Evolutionary conservation across 805 yeast genomes (phyloP).

Genomic region (Lachancea quebecensis): DNA sequence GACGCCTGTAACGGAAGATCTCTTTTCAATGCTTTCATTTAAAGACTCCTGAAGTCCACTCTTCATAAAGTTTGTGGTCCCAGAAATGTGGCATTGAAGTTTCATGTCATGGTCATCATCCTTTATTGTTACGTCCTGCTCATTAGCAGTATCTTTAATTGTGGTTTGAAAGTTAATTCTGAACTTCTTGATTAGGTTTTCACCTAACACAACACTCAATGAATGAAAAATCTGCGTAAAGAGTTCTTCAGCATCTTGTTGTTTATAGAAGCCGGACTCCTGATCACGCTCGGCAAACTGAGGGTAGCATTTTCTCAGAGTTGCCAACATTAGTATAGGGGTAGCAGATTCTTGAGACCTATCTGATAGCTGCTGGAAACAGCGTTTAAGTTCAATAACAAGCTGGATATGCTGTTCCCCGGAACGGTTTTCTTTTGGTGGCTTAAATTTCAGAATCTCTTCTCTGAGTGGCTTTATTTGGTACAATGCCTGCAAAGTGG

Average conservation of each 20-base stretch:
- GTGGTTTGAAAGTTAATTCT: constrained; percentile 57
- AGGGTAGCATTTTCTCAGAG: constrained; percentile 65
- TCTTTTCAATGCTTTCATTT: constrained; percentile 70
- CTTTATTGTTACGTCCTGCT: constrained; percentile 43
- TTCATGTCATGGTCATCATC: constrained; percentile 54
- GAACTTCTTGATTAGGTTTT: constrained; percentile 49
- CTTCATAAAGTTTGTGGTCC: constrained; percentile 77
- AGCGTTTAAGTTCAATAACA: constrained; percentile 43
- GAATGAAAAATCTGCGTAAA: constrained; percentile 67
- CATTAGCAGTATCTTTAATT: constrained; percentile 54
- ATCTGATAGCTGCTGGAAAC: constrained; percentile 37
- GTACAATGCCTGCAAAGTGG: constrained; percentile 81
- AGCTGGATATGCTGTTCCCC: constrained; percentile 33
- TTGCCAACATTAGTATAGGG: constrained; percentile 61
- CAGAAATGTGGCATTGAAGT: constrained; percentile 82
- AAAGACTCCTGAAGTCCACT: constrained; percentile 76
- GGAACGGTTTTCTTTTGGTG: constrained; percentile 12
- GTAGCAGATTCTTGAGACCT: constrained; percentile 43
- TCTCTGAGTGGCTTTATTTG: constrained; percentile 69
- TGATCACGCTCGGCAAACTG: constrained; percentile 80
- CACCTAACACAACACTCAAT: constrained; percentile 41
- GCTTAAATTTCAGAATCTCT: constrained; percentile 45
- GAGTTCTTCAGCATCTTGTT: constrained; percentile 98
- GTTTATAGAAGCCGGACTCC: constrained; percentile 66
- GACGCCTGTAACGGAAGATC: constrained; percentile 59